phyloP scores from a whole-genome alignment of 495 filamentous ascomycete species.

The Penicillium cinerascens region DNA sequence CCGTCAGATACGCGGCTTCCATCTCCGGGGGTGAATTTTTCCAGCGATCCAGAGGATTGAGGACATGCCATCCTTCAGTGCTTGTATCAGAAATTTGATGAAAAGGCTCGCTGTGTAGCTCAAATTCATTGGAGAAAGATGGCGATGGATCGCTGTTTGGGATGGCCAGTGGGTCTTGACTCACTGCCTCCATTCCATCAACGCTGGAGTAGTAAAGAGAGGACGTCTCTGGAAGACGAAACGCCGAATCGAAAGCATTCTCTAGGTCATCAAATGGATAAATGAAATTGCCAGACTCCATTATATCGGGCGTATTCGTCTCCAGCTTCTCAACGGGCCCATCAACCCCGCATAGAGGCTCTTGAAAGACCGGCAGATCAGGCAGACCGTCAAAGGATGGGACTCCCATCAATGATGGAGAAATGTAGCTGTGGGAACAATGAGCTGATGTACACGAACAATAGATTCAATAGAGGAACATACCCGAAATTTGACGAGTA shows the following conservation, averaged over 20 bases:
- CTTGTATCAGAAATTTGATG: background rate
- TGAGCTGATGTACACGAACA: background rate
- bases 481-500: background rate
- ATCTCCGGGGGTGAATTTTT: conserved; percentile 4
- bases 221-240: background rate
- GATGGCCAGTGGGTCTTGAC: background rate
- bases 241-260: background rate
- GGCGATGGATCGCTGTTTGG: background rate
- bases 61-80: background rate
- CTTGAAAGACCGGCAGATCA: background rate
- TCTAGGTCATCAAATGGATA: background rate
- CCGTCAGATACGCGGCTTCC: conserved; percentile 3
- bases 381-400: background rate
- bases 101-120: background rate
- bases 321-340: background rate
- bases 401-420: background rate
- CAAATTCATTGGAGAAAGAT: background rate
- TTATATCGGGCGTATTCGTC: background rate
- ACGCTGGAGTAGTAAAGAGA: background rate
- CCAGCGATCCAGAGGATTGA: conserved; percentile 6
- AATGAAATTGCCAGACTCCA: background rate
- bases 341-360: background rate
- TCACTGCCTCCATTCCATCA: background rate
- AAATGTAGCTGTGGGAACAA: background rate
- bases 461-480: background rate